Evolutionary conservation across 768 basidiomycete genomes (phyloP), one percentile per base, ranked within the genome.

Genomic region (Infundibulicybe gibba): DNA sequence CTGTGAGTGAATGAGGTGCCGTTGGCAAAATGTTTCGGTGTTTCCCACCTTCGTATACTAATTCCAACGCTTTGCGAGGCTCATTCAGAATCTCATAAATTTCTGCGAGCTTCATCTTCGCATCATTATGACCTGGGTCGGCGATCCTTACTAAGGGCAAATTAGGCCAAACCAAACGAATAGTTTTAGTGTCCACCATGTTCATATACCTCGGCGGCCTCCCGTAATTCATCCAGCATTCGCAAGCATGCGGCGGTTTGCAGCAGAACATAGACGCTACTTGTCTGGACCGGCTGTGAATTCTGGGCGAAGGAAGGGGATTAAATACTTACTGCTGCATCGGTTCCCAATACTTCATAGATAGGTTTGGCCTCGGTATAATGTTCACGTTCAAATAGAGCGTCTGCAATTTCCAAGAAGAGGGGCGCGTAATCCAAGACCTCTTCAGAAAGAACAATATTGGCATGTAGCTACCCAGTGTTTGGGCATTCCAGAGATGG

Each of bases 101-200:
- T 52, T 90, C 90, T 0, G 94, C 95, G 0, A 97, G 75, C 51
- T 90, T 87, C 78, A 94, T 84, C 63, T 92, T 93, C 20, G 85
- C 86, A 21, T 94, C 89, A 55, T 83, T 80, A 54, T 90, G 79
- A 0, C 75, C 74, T 0, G 90, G 85, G 60, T 94, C 88, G 1
- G 79, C 80, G 3, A 76, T 70, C 14, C 87, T 72, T 25, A 94
- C 94, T 95, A 53, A 5, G 40, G 17, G 6, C 21, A 30, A 41
- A 42, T 32, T n/a, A 43, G n/a, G 10, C 21, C 5, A 39, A 5
- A 35, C 2, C 13, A 4, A 14, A 32, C 11, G 10, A 19, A 9
- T 20, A 31, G 17, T 39, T 41, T 30, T 15, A n/a, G 32, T 43
- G 61, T 77, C 19, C 44, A 91, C 93, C 81, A 60, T 86, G 82